Conservation (phyloP, 106 monocot species). For the Allium cepa region DNA sequence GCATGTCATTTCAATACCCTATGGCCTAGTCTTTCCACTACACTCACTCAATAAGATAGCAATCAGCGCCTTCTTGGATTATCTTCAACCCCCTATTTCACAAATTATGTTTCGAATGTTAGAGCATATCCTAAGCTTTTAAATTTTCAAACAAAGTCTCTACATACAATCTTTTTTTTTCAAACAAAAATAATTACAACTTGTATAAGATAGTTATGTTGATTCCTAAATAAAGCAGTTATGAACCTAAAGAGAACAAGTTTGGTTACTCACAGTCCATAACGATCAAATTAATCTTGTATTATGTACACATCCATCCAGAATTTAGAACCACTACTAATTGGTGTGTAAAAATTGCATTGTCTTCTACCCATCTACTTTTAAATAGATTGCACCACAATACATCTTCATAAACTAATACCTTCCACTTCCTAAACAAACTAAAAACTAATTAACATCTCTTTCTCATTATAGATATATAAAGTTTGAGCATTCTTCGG, state of each 20-base stretch:
- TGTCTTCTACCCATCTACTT: conserved; percentile 46
- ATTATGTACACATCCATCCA: conserved; percentile 50
- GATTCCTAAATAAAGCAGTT: too few relatives aligned
- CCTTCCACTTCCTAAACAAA: conserved; percentile 58
- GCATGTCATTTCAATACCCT: too few relatives aligned
- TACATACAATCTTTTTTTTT: too few relatives aligned
- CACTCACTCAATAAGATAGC: conserved; percentile 26
- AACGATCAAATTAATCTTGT: conserved; percentile 47
- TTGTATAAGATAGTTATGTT: too few relatives aligned
- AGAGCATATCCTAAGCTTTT: too few relatives aligned
- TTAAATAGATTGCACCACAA: conserved; percentile 43
- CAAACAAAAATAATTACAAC: too few relatives aligned
- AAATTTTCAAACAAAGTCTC: too few relatives aligned
- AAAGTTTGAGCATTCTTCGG: background rate
- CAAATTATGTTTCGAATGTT: background rate
- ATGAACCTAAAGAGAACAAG: background rate
- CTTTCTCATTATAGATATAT: background rate
- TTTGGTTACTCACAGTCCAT: conserved; percentile 39
- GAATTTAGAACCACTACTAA: conserved; percentile 17
- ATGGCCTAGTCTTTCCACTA: too few relatives aligned
- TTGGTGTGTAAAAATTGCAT: conserved; percentile 36
- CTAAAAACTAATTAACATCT: conserved; percentile 8
- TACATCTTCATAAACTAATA: conserved; percentile 33
- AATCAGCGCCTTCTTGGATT: conserved; percentile 40
- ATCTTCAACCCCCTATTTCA: conserved; percentile 37